Base-by-base conservation (phyloP, 768 basidiomycete genomes). In the Pluteus cervinus region DNA sequence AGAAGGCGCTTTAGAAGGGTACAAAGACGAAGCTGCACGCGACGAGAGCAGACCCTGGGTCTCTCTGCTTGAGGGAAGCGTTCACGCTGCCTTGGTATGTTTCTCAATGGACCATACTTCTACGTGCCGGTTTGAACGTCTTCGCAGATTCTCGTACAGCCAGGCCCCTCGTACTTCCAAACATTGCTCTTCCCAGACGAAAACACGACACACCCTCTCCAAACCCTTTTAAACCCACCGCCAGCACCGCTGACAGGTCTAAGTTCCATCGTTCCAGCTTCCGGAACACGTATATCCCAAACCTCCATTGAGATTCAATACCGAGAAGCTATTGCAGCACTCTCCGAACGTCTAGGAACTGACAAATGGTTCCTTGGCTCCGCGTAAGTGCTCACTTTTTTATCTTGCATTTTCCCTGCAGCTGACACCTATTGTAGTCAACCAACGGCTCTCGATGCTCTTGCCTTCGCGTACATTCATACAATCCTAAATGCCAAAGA, bases 41-140 rank as follows among this genome's bases (percentile, higher is more conserved):
- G 79, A 86, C 47, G 87, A 91, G 55, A 84, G 84, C 47, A 71
- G 77, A 29, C 87, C 88, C 1, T 91, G 88, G 88, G 73, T 87
- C 17, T 65, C 84, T 2, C 67, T 91, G 22, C 72, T 91, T 26
- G 85, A 91, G 55, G 79, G 79, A 24, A 63, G 71, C 31, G 75
- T 91, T 5, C 87, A 88, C 54, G 80, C 83, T 45, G 81, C 84
- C 9, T 55, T 91, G 59, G 79, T 87, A 45, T 37, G 75, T 62
- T 9, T 43, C 22, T 31, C 38, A 36, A 22, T 22, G 10, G 40
- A 29, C 29, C 28, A 20, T 34, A 15, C 26, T 23, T 33, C 21
- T 14, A 18, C 17, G 23, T 30, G 14, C 28, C 21, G 39, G 24
- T 17, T 36, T 24, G 30, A 46, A 23, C n/a, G 4, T 17, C n/a